Evolutionary conservation across 2,329 filamentous ascomycete genomes (phyloP), one percentile per base, ranked within the genome.

Genomic region (Fonsecaea multimorphosa): DNA sequence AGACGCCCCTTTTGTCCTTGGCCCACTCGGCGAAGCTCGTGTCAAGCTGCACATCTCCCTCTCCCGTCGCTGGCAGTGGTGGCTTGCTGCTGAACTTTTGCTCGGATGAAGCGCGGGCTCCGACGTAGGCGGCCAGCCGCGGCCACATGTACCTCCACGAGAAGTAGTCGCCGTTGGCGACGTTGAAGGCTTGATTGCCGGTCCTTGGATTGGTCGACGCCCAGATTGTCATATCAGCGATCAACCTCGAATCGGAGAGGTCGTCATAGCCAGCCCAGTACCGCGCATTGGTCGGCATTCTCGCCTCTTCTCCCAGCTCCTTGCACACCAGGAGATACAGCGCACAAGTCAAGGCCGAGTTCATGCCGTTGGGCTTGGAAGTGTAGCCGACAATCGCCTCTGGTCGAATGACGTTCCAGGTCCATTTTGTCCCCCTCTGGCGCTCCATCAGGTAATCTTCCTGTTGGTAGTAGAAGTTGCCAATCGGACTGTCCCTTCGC

Each of bases 191-290:
- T 38, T 76, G 71, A 34, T 76, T 68, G 34, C 71, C 69, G 12
- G 68, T 68, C 24, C 72, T 66, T 5, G 70, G 65, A 2, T 68
- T 29, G 1, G 73, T 72, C 0, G 69, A 64, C 7, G 71, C 71
- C 66, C 70, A 74, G 1, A 75, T 68, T 2, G 70, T 72, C 31
- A 76, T 64, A 44, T 75, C 73, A 0, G 74, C 74, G 12, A 76
- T 58, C 31, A 70, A 71, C 1, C 70, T 72, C 0, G 74, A 69
- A 49, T 75, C 74, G 0, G 74, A 74, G n/a, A 65, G 69, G 38
- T 76, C 73, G 22, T 76, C 73, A 5, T 73, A 67, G 0, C 67
- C 65, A 60, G 73, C 70, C 61, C 69, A 76, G 58, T 75, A 74
- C 32, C 72, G 74, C 51, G 72, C 67, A 27, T 75, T 75, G 5